These are phyloP conservation scores for Lachnum nothofagi DNA, from an alignment of 2,329 filamentous ascomycete species.

Conservation along the genomic window DNA sequence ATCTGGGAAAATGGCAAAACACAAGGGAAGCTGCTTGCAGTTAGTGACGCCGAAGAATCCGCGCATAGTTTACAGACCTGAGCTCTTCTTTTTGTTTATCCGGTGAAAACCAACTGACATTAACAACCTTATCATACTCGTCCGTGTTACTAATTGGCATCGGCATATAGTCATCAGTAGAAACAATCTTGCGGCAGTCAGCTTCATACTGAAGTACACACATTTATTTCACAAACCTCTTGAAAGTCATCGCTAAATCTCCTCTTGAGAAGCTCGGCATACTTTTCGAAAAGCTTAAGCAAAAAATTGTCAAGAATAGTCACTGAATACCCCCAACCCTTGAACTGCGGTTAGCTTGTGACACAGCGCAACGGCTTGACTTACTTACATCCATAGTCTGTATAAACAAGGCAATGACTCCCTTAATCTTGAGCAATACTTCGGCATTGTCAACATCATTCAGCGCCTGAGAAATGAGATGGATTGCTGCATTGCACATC, in stretches of 20 bases:
- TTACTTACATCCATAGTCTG: constrained; percentile 85
- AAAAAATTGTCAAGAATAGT: constrained; percentile 76
- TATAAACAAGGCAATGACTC: constrained; percentile 86
- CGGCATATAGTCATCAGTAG: constrained; percentile 99
- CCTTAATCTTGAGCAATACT: constrained; percentile 88
- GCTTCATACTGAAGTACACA: constrained; percentile 4
- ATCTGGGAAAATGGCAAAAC: constrained; percentile 98
- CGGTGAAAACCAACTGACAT: constrained; percentile 91
- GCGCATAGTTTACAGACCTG: constrained; percentile 47
- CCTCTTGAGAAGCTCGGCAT: constrained; percentile 82
- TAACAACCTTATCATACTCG: constrained; percentile 92
- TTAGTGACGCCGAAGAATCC: constrained; percentile 4
- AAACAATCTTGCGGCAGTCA: constrained; percentile 50
- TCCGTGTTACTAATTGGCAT: constrained; percentile 90
- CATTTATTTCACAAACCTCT: constrained; percentile 52
- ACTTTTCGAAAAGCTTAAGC: constrained; percentile 86
- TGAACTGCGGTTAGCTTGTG: constrained; percentile 11
- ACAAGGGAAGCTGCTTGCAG: constrained; percentile 67
- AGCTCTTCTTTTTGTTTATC: constrained; percentile 73
- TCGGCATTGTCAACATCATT: constrained; percentile 81
- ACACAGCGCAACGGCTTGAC: neutral
- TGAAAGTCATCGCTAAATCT: constrained; percentile 95
- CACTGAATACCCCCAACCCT: constrained; percentile 89
- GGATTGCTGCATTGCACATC: constrained; percentile 85
- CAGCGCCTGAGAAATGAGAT: constrained; percentile 73